phyloP scores from a whole-genome alignment of 129 eudicot genomes.

The sunflower (Helianthus annuus) region HanXRQr2.0-SUNRISE NC_035443.2:67220229-67220728 shows the following conservation, averaged over 20 bases:
- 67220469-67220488: slow-evolving; percentile 54
- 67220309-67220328: slow-evolving; percentile 72
- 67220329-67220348: slow-evolving; percentile 81
- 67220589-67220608: background rate
- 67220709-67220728: too few relatives aligned
- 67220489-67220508: slow-evolving; percentile 79
- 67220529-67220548: slow-evolving; percentile 4
- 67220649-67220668: too few relatives aligned
- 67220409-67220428: slow-evolving; percentile 78
- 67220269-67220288: slow-evolving; percentile 36
- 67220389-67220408: slow-evolving; percentile 83
- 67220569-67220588: slow-evolving; percentile 3
- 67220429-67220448: slow-evolving; percentile 65
- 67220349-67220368: slow-evolving; percentile 60
- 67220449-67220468: slow-evolving; percentile 60
- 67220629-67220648: background rate
- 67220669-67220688: too few relatives aligned
- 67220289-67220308: slow-evolving; percentile 38
- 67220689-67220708: too few relatives aligned
- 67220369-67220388: slow-evolving; percentile 92
- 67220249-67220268: slow-evolving; percentile 43
- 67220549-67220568: background rate
- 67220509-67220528: background rate
- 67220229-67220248: slow-evolving; percentile 39
- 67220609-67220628: background rate